A percentile compares a stretch with the other conserved stretches of the same genome.
Evolutionary conservation across 331 rosid species (phyloP).

Genomic region (Cydonia oblonga): DNA sequence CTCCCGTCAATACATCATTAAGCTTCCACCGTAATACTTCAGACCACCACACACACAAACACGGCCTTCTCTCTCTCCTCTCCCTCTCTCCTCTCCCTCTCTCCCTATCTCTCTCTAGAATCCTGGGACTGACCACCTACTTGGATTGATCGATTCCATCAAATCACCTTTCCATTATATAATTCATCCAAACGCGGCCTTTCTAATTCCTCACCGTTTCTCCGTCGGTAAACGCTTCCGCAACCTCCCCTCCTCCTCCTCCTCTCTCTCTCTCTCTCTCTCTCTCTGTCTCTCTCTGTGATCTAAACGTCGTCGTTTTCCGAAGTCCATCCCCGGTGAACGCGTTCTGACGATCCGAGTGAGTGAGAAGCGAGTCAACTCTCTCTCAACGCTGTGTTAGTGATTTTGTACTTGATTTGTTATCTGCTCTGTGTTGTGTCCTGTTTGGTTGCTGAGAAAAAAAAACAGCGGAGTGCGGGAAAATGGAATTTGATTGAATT

Average conservation of each 20-base stretch:
- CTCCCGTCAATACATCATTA: not conserved
- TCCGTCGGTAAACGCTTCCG: not conserved
- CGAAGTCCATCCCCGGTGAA: not conserved
- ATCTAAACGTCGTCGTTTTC: not conserved
- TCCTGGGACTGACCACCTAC: constrained; percentile 8
- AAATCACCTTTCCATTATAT: not conserved
- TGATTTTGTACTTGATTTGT: not conserved
- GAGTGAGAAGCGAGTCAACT: not conserved
- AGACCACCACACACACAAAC: constrained; percentile 20
- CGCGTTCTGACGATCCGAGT: not conserved
- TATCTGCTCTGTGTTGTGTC: not conserved
- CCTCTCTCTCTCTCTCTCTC: constrained; percentile 3
- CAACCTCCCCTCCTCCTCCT: not conserved
- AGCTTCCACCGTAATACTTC: not conserved
- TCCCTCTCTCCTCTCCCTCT: constrained; percentile 14
- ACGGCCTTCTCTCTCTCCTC: constrained; percentile 11
- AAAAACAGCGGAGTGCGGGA: not conserved
- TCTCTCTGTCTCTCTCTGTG: constrained; percentile 17
- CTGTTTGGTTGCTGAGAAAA: constrained; percentile 13
- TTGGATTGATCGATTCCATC: not conserved
- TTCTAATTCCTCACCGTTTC: constrained; percentile 7
- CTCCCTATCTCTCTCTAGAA: constrained; percentile 17
- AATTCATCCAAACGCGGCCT: constrained; percentile 11
- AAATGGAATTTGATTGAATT: not conserved
- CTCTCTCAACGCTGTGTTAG: not conserved